Conservation (phyloP, 805 yeast species). For the Kodamaea leandrae region DNA sequence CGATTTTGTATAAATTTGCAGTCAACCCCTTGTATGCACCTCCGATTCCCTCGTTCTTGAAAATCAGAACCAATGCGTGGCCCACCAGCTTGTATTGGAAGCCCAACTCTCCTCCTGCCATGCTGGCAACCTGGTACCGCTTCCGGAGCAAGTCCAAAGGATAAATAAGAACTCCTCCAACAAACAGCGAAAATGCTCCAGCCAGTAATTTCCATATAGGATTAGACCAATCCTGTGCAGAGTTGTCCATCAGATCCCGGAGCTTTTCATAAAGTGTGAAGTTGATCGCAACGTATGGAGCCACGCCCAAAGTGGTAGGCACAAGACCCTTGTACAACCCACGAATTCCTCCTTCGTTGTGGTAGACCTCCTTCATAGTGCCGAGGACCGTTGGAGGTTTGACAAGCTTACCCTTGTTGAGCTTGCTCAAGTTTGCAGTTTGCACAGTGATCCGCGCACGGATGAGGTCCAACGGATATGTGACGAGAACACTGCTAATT, state of each 20-base stretch:
- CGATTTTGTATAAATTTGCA: constrained; percentile 83
- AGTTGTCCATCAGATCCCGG: constrained; percentile 51
- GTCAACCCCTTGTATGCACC: constrained; percentile 74
- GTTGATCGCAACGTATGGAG: constrained; percentile 92
- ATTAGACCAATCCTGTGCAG: constrained; percentile 35
- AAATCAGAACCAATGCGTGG: constrained; percentile 72
- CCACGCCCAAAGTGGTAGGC: constrained; percentile 93
- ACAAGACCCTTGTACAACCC: constrained; percentile 82
- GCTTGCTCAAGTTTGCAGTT: constrained; percentile 63
- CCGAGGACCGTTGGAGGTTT: constrained; percentile 71
- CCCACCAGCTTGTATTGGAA: constrained; percentile 74
- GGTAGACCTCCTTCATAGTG: constrained; percentile 57
- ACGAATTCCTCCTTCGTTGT: constrained; percentile 73
- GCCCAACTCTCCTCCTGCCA: constrained; percentile 76
- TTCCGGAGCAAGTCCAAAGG: constrained; percentile 89
- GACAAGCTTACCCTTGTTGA: constrained; percentile 43
- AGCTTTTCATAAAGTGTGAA: constrained; percentile 85
- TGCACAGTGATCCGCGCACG: constrained; percentile 87
- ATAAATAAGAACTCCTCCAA: constrained; percentile 86
- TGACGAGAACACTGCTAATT: constrained; percentile 68
- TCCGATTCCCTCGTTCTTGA: constrained; percentile 65
- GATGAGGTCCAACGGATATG: constrained; percentile 90
- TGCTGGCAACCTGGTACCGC: constrained; percentile 84
- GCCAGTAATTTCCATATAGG: constrained; percentile 61
- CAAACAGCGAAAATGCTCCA: constrained; percentile 86